Evolutionary conservation across 2,329 filamentous ascomycete species (phyloP).

Genomic region (Paramyrothecium sp.): DNA sequence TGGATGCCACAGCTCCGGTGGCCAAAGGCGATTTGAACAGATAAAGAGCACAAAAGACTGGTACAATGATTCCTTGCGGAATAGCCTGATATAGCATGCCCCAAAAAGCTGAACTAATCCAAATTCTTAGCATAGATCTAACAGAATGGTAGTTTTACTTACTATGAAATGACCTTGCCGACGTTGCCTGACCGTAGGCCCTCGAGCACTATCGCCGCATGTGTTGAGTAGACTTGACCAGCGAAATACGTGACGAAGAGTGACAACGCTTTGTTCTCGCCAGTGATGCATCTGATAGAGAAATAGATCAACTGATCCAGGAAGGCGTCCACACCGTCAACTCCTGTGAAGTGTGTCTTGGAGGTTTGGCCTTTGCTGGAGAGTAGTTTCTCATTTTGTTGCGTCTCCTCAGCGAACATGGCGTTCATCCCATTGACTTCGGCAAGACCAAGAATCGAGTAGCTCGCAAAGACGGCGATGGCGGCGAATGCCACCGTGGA

Average conservation of each 20-base stretch:
- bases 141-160: not conserved
- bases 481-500: conserved; percentile 25
- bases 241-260: conserved; percentile 16
- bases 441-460: not conserved
- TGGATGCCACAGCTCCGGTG: conserved; percentile 4
- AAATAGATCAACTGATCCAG: conserved; percentile 13
- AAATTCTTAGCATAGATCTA: not conserved
- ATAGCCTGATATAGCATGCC: conserved; percentile 17
- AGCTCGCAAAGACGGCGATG: not conserved
- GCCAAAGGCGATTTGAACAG: conserved; percentile 16
- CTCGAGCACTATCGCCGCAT: conserved; percentile 14
- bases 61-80: conserved; percentile 17
- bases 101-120: conserved; percentile 15
- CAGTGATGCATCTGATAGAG: conserved; percentile 13
- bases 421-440: not conserved
- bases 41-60: conserved; percentile 17
- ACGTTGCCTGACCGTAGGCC: conserved; percentile 14
- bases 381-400: not conserved
- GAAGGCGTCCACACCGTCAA: conserved; percentile 12
- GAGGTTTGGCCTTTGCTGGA: not conserved
- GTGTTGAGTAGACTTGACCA: conserved; percentile 16
- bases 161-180: conserved; percentile 15
- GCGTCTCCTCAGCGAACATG: not conserved
- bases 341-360: conserved; percentile 12
- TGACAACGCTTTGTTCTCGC: conserved; percentile 8